phyloP scores from a whole-genome alignment of 352 stramenopile species.

The Pythium rhizo-oryzae region DNA sequence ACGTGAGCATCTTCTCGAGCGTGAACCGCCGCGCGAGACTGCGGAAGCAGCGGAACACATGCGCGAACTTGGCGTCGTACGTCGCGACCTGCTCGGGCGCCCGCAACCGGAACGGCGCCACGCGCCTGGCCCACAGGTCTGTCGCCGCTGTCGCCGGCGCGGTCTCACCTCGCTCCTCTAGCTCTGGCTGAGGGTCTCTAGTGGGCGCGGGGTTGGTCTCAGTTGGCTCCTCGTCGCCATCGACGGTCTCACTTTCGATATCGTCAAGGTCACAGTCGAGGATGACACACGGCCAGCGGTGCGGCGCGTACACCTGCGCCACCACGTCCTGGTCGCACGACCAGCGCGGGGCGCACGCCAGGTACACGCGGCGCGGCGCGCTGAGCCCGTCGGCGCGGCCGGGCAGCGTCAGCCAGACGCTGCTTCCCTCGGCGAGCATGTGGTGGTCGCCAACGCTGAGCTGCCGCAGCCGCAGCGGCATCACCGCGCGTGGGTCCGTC shows the following conservation, averaged over 20 bases:
- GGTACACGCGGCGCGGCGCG: slow-evolving; percentile 17
- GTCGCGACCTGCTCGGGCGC: slow-evolving; percentile 7
- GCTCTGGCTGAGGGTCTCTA: not conserved
- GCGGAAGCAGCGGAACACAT: slow-evolving; percentile 26
- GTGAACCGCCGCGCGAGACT: slow-evolving; percentile 14
- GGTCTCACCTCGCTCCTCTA: not conserved
- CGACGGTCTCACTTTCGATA: slow-evolving; percentile 34
- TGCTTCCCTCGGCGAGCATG: slow-evolving; percentile 59
- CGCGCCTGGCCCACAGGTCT: slow-evolving; percentile 22
- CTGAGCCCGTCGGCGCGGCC: slow-evolving; percentile 15
- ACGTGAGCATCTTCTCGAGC: slow-evolving; percentile 32
- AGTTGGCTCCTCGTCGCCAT: not conserved
- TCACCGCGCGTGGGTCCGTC: slow-evolving; percentile 13
- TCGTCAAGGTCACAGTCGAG: slow-evolving; percentile 61
- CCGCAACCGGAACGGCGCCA: slow-evolving; percentile 6
- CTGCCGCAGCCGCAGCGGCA: slow-evolving; percentile 40
- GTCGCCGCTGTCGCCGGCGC: no score
- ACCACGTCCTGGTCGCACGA: slow-evolving; percentile 36
- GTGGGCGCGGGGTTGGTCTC: not conserved
- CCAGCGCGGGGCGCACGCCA: slow-evolving; percentile 31
- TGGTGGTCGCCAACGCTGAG: slow-evolving; percentile 59
- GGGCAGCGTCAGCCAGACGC: slow-evolving; percentile 57
- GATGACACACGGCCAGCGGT: slow-evolving; percentile 38
- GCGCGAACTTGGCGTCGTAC: slow-evolving; percentile 23
- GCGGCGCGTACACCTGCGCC: slow-evolving; percentile 9